Conservation (phyloP, 805 yeast species). For the Monosporozyma yasuniensis region DNA sequence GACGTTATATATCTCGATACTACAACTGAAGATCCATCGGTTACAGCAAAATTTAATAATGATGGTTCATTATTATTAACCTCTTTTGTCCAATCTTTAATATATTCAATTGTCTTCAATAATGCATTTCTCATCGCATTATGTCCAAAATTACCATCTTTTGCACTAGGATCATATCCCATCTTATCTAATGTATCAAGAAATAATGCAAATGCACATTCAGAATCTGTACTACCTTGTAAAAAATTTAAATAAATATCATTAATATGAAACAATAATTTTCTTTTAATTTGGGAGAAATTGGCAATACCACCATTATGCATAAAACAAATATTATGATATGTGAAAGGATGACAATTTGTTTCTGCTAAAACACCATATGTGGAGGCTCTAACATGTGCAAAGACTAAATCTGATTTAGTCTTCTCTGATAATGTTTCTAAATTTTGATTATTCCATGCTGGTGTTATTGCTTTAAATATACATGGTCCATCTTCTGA, state of each 20-base stretch:
- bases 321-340: constrained; percentile 87
- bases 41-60: constrained; percentile 83
- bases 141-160: constrained; percentile 43
- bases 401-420: constrained; percentile 74
- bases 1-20: constrained; percentile 86
- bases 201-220: constrained; percentile 86
- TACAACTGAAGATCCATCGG: constrained; percentile 83
- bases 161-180: constrained; percentile 61
- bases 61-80: constrained; percentile 66
- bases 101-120: constrained; percentile 58
- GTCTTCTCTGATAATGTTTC: constrained; percentile 84
- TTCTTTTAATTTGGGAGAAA: constrained; percentile 65
- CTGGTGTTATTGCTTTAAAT: constrained; percentile 93
- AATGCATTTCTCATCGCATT: constrained; percentile 57
- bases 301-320: constrained; percentile 88
- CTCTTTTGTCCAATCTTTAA: constrained; percentile 73
- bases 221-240: constrained; percentile 94
- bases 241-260: constrained; percentile 73
- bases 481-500: constrained; percentile 72
- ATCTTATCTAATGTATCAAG: constrained; percentile 64
- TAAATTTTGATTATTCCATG: constrained; percentile 92
- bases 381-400: constrained; percentile 93
- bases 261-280: constrained; percentile 57
- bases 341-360: constrained; percentile 93
- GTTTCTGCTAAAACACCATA: constrained; percentile 92